Percentiles rank a stretch among this genome's conserved stretches.
These are phyloP conservation scores for Heritiera littoralis DNA, from an alignment of 345 rosid genomes.

Conservation along the genomic window DNA sequence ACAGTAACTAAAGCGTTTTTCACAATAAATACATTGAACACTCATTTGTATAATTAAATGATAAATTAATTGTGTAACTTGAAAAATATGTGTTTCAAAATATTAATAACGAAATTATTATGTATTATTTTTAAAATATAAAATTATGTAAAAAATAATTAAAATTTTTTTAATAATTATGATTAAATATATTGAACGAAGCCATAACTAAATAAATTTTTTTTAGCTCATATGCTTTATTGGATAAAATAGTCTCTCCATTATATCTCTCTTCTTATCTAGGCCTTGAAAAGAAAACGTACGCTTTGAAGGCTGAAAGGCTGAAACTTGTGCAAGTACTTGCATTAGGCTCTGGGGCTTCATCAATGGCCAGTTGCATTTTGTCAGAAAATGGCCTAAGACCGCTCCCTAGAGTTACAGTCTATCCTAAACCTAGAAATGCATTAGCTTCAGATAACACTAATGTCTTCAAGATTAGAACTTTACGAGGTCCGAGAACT, in stretches of 20 bases:
- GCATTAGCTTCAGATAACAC: constrained; percentile 22
- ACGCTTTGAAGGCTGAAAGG: background rate
- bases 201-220: too few species aligned
- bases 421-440: constrained; percentile 38
- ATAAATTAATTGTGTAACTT: too few species aligned
- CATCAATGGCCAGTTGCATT: constrained; percentile 58
- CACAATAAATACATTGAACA: too few species aligned
- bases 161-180: too few species aligned
- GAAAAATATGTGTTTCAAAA: too few species aligned
- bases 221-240: background rate
- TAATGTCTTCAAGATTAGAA: constrained; percentile 25
- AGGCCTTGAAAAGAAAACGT: background rate
- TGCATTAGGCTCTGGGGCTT: constrained; percentile 19
- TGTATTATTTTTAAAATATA: too few species aligned
- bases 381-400: constrained; percentile 57
- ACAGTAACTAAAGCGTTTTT: too few species aligned
- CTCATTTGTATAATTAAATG: too few species aligned
- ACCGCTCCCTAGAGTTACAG: constrained; percentile 41
- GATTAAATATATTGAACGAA: too few species aligned
- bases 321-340: background rate
- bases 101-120: too few species aligned
- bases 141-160: too few species aligned
- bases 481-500: constrained; percentile 18
- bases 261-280: background rate
- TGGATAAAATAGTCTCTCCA: background rate